A percentile compares a stretch with the other conserved stretches of the same genome.
These are phyloP conservation scores for Penicillium sumatraense DNA, from an alignment of 2,329 filamentous ascomycete species.

Conservation along the genomic window DNA sequence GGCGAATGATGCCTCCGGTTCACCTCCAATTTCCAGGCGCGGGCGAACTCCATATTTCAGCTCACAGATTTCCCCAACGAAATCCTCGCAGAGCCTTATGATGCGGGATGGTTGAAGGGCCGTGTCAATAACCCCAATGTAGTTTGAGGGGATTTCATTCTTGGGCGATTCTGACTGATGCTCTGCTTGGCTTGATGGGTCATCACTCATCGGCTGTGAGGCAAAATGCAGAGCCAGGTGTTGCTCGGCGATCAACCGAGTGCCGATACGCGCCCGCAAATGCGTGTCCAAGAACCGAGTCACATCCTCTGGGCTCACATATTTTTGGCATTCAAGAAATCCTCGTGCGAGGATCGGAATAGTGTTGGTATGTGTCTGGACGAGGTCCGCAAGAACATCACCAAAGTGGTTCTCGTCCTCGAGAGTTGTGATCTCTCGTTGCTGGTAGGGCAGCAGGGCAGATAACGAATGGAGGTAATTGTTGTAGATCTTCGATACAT, in stretches of 20 bases:
- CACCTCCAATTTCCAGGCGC: conserved; percentile 77
- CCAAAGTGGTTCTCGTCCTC: conserved; percentile 92
- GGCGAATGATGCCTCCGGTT: conserved; percentile 85
- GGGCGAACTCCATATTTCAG: conserved; percentile 91
- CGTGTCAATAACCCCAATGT: conserved; percentile 95
- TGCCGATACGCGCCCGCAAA: conserved; percentile 90
- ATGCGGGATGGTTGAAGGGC: conserved; percentile 79
- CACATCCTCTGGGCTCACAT: conserved; percentile 82
- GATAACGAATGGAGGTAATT: conserved; percentile 95
- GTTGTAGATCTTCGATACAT: conserved; percentile 91
- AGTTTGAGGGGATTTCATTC: conserved; percentile 56
- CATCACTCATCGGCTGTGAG: conserved; percentile 72
- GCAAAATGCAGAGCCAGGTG: conserved; percentile 87
- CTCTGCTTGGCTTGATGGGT: conserved; percentile 37
- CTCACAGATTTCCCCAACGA: conserved; percentile 95
- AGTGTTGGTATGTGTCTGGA: conserved; percentile 91
- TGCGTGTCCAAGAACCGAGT: conserved; percentile 93
- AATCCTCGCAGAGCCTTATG: conserved; percentile 81
- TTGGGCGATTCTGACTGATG: conserved; percentile 17
- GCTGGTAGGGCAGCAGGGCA: conserved; percentile 82
- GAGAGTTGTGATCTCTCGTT: conserved; percentile 72
- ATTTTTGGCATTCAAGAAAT: conserved; percentile 90
- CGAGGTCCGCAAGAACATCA: conserved; percentile 90
- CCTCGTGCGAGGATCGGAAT: conserved; percentile 90
- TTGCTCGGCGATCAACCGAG: conserved; percentile 91